Base-by-base conservation (phyloP, 441 rosid species). In the Metrosideros polymorpha region DNA sequence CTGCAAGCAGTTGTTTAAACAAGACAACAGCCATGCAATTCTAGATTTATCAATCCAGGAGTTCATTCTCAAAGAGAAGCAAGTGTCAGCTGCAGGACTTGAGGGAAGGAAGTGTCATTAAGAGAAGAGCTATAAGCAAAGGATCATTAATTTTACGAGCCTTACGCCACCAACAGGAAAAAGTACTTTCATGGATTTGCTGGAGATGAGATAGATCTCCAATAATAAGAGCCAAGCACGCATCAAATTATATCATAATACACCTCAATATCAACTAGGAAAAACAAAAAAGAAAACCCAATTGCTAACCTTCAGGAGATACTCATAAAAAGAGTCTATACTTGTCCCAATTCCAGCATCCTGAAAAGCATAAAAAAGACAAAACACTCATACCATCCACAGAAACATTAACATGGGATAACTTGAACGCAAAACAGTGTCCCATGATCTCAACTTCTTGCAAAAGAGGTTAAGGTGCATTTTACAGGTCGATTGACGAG, bases 331-430 rank as follows among this genome's bases (percentile, higher is more conserved):
- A 55, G 99, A 98, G 90, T 98, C 99, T 88, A 98, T 96, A 91
- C 99, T 98, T 89, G 99, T 95, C 86, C 99, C 99, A 86, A 98
- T 98, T 91, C 99, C 99, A 88, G 99, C 98, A 94, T 98, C 99
- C 99, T 98, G 95, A 87, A 92, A 92, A 90, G 86, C 88, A 91
- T 47, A 83, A 79, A 83, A 57, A 47, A 84, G 82, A 86, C 52
- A 30, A 79, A 82, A 56, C 82, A 83, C 18, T 29, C 75, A 84
- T 50, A 19, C 27, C 61, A 22, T 22, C 59, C n/a, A 52, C 55
- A 50, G 45, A 30, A 50, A 30, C 55, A 52, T 30, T 30, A 39
- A 24, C 42, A 22, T 10, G 8, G 10, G 52, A 83, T 29, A 51
- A 51, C 49, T 39, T 42, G 47, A 71, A 71, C 22, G 79, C n/a